These are phyloP conservation scores for Aspergillus arachidicola DNA, from an alignment of 2,329 filamentous ascomycete species.

Conservation along the genomic window DNA sequence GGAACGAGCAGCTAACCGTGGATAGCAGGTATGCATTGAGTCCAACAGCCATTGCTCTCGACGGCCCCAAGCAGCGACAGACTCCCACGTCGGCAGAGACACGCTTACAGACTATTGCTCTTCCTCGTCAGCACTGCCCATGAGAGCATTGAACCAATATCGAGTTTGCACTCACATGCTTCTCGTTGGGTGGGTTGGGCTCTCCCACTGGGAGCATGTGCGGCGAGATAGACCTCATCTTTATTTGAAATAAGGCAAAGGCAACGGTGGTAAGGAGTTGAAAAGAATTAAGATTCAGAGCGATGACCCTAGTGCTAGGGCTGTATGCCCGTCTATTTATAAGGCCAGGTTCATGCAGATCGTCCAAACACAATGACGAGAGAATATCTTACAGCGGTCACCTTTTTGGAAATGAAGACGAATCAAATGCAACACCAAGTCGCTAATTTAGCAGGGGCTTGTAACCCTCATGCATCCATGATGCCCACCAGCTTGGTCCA, in stretches of 20 bases:
- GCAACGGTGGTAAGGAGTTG: background rate
- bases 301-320: background rate
- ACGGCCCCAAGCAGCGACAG: slow-evolving; percentile 2
- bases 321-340: background rate
- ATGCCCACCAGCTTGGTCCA: background rate
- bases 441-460: background rate
- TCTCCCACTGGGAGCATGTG: background rate
- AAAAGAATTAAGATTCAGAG: background rate
- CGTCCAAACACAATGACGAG: background rate
- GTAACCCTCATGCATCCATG: background rate
- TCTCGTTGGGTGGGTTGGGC: background rate
- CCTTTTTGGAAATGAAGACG: background rate
- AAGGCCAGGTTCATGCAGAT: background rate
- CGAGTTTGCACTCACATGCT: background rate
- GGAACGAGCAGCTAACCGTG: slow-evolving; percentile 3
- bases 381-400: background rate
- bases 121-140: background rate
- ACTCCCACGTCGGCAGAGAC: slow-evolving; percentile 13
- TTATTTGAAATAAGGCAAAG: background rate
- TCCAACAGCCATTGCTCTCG: slow-evolving; percentile 9
- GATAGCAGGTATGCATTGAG: slow-evolving; percentile 11
- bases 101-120: slow-evolving; percentile 10
- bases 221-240: background rate
- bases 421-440: background rate
- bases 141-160: background rate